phyloP scores from a whole-genome alignment of 352 stramenopile genomes.

The Phytophthora rubi region DNA sequence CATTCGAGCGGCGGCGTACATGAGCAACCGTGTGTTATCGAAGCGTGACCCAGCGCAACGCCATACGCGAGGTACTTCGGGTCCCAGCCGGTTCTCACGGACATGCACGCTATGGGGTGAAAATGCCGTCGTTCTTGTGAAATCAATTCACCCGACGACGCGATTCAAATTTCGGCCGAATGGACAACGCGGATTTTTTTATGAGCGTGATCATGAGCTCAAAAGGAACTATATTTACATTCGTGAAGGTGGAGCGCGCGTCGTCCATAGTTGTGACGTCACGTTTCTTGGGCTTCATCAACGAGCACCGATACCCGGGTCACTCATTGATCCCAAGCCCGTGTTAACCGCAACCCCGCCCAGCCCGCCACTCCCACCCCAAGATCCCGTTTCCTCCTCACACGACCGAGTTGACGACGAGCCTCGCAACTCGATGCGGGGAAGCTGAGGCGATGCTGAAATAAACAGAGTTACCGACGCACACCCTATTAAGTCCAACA shows the following conservation, averaged over 20 bases:
- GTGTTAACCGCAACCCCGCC: too few species aligned
- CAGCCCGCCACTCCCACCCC: too few species aligned
- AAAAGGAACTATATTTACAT: slow-evolving; percentile 8
- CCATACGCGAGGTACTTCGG: slow-evolving; percentile 1
- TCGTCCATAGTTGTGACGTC: not conserved
- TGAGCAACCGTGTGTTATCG: not conserved
- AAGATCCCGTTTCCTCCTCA: not conserved
- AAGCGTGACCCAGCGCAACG: not conserved
- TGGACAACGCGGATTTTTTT: slow-evolving; percentile 1
- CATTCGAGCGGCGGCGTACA: not conserved
- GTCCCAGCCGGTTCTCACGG: not conserved
- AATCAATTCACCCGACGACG: not conserved
- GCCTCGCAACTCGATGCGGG: not conserved
- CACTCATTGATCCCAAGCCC: too few species aligned
- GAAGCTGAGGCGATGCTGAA: not conserved
- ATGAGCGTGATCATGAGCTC: not conserved
- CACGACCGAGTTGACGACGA: not conserved
- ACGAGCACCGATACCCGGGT: not conserved
- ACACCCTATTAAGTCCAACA: not conserved
- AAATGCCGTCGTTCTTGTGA: slow-evolving; percentile 1
- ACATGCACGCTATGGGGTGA: slow-evolving; percentile 7
- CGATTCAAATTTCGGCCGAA: slow-evolving; percentile 5
- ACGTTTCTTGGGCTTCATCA: not conserved
- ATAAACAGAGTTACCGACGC: too few species aligned
- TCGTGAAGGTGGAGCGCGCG: not conserved